These are phyloP conservation scores for Neurospora sp. DNA, from an alignment of 2,329 filamentous ascomycete species.

Conservation along the genomic window DNA sequence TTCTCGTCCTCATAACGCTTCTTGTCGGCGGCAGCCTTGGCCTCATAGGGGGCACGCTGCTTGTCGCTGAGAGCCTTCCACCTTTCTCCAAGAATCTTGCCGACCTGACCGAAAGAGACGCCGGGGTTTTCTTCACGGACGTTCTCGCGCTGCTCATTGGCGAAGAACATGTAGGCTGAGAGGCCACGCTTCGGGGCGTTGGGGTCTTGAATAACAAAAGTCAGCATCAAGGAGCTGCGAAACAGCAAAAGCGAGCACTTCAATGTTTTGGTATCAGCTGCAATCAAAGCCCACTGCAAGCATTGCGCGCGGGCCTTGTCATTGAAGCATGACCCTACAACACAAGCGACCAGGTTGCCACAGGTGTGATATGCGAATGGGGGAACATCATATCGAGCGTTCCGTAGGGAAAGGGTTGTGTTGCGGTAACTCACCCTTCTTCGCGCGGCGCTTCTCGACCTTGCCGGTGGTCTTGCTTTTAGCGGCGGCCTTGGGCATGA, in stretches of 20 bases:
- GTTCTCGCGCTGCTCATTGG: conserved; percentile 97
- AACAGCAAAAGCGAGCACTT: background rate
- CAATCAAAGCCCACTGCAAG: background rate
- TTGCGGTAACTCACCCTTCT: conserved; percentile 41
- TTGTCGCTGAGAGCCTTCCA: conserved; percentile 96
- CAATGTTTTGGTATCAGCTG: background rate
- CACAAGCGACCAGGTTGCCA: background rate
- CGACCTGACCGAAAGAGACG: conserved; percentile 95
- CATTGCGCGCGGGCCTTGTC: background rate
- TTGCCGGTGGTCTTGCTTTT: conserved; percentile 43
- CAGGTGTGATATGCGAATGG: conserved; percentile 1
- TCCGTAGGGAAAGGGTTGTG: background rate
- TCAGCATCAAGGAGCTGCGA: conserved; percentile 4
- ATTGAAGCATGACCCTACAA: background rate
- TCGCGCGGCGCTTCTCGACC: conserved; percentile 45
- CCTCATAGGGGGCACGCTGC: conserved; percentile 88
- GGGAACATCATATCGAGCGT: background rate
- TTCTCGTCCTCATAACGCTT: conserved; percentile 99
- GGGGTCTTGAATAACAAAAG: conserved; percentile 52
- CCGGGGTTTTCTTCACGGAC: conserved; percentile 97
- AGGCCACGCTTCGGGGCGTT: conserved; percentile 99
- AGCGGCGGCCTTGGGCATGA: conserved; percentile 49
- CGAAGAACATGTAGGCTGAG: conserved; percentile 99
- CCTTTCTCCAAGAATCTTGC: conserved; percentile 94
- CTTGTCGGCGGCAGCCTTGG: conserved; percentile 95